A percentile compares a stretch with the other conserved stretches of the same genome.
These are phyloP conservation scores for Nakazawaea siamensis DNA, from an alignment of 805 yeast species.

Conservation along the genomic window DNA sequence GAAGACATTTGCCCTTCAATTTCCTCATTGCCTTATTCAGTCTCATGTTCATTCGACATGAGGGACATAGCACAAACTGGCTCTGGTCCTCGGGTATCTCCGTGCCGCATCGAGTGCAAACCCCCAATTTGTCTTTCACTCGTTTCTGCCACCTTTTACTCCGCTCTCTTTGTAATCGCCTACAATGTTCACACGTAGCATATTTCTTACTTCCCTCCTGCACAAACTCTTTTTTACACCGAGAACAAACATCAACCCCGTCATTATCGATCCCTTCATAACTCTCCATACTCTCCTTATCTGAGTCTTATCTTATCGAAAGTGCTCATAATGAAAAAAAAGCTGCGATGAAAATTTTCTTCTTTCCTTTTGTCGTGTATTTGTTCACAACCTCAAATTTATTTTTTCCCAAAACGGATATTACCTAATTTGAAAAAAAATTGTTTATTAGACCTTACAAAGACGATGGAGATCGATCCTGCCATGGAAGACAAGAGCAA, in stretches of 20 bases:
- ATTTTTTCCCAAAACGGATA: too few relatives aligned
- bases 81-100: constrained; percentile 41
- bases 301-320: too few relatives aligned
- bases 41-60: constrained; percentile 48
- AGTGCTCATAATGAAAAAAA: too few relatives aligned
- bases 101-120: constrained; percentile 57
- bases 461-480: too few relatives aligned
- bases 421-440: too few relatives aligned
- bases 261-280: too few relatives aligned
- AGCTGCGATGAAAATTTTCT: too few relatives aligned
- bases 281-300: too few relatives aligned
- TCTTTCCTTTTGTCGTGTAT: too few relatives aligned
- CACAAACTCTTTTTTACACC: constrained; percentile 56
- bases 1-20: constrained; percentile 59
- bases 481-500: too few relatives aligned
- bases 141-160: constrained; percentile 58
- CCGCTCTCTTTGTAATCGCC: constrained; percentile 55
- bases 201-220: constrained; percentile 35
- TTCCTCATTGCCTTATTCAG: constrained; percentile 50
- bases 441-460: too few relatives aligned
- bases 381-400: too few relatives aligned
- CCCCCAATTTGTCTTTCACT: constrained; percentile 52
- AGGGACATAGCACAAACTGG: constrained; percentile 51
- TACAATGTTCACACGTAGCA: constrained; percentile 57
- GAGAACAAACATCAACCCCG: constrained; percentile 28